Percentiles rank a stretch among this genome's conserved stretches.
phyloP scores from a whole-genome alignment of 768 basidiomycete genomes.

The Pisolithus albus region DNA sequence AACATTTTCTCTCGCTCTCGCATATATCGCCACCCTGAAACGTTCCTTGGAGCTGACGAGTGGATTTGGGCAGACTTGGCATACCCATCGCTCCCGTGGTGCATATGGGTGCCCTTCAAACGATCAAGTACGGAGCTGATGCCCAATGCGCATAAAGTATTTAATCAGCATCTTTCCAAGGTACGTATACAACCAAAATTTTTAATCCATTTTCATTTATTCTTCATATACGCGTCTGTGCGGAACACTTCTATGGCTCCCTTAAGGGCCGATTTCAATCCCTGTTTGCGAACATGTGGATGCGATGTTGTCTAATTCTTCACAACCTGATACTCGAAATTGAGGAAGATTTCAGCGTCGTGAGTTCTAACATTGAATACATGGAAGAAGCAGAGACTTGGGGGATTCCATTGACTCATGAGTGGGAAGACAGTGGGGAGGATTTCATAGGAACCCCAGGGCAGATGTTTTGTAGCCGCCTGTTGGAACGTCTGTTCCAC shows the following conservation, averaged over 20 bases:
- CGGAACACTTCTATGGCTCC: conserved; percentile 4
- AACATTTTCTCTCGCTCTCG: no score
- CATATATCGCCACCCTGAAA: no score
- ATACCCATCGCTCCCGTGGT: no score
- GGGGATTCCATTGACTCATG: not conserved
- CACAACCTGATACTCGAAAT: conserved; percentile 10
- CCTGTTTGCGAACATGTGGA: conserved; percentile 3
- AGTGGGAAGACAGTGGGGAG: not conserved
- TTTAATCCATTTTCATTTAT: not conserved
- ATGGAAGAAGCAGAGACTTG: not conserved
- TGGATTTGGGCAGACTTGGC: no score
- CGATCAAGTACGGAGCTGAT: conserved; percentile 9
- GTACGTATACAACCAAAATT: not conserved
- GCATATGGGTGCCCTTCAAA: conserved; percentile 18
- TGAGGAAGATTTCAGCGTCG: conserved; percentile 4
- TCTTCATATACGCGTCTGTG: conserved; percentile 4
- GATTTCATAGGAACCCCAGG: not conserved
- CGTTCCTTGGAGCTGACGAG: no score
- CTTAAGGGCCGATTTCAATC: no score
- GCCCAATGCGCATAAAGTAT: conserved; percentile 11
- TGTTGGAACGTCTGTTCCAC: not conserved
- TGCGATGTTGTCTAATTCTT: conserved; percentile 6
- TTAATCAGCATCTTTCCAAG: conserved; percentile 20
- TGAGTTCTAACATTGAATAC: not conserved
- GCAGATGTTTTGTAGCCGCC: not conserved